phyloP scores from a whole-genome alignment of 495 filamentous ascomycete genomes.

The Penicillium ochrochloron region DNA sequence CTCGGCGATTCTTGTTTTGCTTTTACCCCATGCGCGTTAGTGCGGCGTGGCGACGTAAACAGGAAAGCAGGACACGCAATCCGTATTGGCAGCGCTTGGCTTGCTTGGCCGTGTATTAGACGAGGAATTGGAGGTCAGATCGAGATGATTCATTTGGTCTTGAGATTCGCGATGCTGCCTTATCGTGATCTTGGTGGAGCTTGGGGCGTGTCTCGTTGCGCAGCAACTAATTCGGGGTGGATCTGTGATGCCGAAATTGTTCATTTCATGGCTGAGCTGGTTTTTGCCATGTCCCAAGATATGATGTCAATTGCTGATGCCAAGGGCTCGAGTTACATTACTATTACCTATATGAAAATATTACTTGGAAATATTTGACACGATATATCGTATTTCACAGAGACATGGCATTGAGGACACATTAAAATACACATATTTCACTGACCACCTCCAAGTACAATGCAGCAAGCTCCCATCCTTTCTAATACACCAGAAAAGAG shows the following conservation, averaged over 20 bases:
- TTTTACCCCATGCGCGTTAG: conserved; percentile 31
- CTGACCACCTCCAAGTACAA: conserved; percentile 2
- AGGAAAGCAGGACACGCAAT: conserved; percentile 10
- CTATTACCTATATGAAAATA: background rate
- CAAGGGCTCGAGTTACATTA: conserved; percentile 8
- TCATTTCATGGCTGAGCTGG: background rate
- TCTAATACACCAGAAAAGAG: conserved; percentile 16
- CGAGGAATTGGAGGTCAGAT: background rate
- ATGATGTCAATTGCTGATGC: background rate
- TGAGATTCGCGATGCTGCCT: background rate
- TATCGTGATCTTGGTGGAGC: conserved; percentile 17
- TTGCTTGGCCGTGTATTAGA: background rate
- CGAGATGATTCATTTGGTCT: background rate
- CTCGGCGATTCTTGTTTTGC: conserved; percentile 28
- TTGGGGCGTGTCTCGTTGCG: conserved; percentile 8
- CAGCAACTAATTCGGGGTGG: conserved; percentile 12
- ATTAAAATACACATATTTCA: conserved; percentile 11
- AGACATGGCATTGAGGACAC: conserved; percentile 15
- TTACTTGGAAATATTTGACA: background rate
- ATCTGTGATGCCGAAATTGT: background rate
- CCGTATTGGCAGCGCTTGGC: background rate
- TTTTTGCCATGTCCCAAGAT: background rate
- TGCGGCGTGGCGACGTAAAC: conserved; percentile 11
- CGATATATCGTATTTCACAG: conserved; percentile 10
- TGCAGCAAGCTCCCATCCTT: conserved; percentile 21